Base-by-base conservation (phyloP, 2,329 filamentous ascomycete genomes). In the Paecilomyces formosus region DNA sequence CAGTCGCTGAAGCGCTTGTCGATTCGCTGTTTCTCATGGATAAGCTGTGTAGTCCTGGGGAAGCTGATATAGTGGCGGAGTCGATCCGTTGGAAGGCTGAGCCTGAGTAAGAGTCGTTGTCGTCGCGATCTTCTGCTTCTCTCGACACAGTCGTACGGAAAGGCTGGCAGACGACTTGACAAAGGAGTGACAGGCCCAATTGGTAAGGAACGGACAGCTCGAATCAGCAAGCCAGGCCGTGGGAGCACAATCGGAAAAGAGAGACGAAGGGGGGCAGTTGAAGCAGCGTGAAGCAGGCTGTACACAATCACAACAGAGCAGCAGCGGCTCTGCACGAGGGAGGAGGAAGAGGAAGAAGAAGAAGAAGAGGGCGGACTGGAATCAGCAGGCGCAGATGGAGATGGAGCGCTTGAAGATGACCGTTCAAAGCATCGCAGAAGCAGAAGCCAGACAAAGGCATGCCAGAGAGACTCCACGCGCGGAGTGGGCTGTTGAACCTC, bases 181-280 rank as follows among this genome's bases (percentile, higher is more conserved):
- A 62, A 64, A 64, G 62, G 64, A 65, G 60, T 62, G 62, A 61
- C 60, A 60, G 60, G 57, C 61, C 59, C 52, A 31, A n/a, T 39
- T 54, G 56, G 54, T 57, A 26, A 39, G 55, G 57, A 61, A 61
- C 53, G 51, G 58, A 59, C 52, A 60, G 55, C 39, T 60, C 60
- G 39, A 59, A 55, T 57, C 52, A 62, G 57, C 55, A 57, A 60
- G 54, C 56, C n/a, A 21, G 55, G 55, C 24, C 35, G n/a, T 54
- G 39, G 35, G 50, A 52, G 50, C 50, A 51, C 53, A 49, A 49
- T 24, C 13, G 39, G 18, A 51, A 56, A 56, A 12, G 49, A 52
- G 33, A 35, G 56, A 21, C 56, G 30, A 26, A 26, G 26, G 50
- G 50, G 12, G 50, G 11, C 3, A 4, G 7, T 52, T 8, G 50